Evolutionary conservation across 768 basidiomycete species (phyloP).

Genomic region (Suillus lakei): DNA sequence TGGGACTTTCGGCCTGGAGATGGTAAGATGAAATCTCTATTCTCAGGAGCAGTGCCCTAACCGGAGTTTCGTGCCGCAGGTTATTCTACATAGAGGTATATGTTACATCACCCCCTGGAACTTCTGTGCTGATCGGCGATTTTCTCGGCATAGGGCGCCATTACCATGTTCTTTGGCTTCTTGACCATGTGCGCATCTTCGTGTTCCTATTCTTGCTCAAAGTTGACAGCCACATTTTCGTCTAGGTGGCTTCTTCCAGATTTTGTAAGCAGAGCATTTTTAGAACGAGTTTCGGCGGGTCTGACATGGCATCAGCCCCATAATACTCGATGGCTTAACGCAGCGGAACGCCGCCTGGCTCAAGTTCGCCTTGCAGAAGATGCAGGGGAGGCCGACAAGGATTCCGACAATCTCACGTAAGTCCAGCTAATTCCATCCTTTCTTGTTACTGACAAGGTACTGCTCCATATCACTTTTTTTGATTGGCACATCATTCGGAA

Average conservation of each 20-base stretch:
- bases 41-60: not conserved
- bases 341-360: slow-evolving; percentile 57
- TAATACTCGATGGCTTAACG: slow-evolving; percentile 65
- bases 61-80: slow-evolving; percentile 39
- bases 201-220: not conserved
- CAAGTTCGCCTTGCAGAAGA: slow-evolving; percentile 74
- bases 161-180: slow-evolving; percentile 65
- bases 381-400: slow-evolving; percentile 67
- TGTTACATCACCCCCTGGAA: not conserved
- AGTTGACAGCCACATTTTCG: not conserved
- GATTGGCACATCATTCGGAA: not conserved
- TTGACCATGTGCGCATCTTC: slow-evolving; percentile 47
- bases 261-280: slow-evolving; percentile 46
- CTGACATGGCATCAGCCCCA: slow-evolving; percentile 45
- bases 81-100: slow-evolving; percentile 71
- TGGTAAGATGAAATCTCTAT: slow-evolving; percentile 46
- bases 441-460: not conserved
- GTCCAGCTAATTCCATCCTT: slow-evolving; percentile 8
- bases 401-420: slow-evolving; percentile 29
- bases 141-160: slow-evolving; percentile 51
- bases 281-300: not conserved
- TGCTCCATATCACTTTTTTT: not conserved
- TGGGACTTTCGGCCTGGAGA: slow-evolving; percentile 73
- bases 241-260: slow-evolving; percentile 62
- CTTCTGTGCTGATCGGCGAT: not conserved